Evolutionary conservation across 495 filamentous ascomycete species (phyloP), one percentile per base, ranked within the genome.

Genomic region (Penicillium robsamsonii): DNA sequence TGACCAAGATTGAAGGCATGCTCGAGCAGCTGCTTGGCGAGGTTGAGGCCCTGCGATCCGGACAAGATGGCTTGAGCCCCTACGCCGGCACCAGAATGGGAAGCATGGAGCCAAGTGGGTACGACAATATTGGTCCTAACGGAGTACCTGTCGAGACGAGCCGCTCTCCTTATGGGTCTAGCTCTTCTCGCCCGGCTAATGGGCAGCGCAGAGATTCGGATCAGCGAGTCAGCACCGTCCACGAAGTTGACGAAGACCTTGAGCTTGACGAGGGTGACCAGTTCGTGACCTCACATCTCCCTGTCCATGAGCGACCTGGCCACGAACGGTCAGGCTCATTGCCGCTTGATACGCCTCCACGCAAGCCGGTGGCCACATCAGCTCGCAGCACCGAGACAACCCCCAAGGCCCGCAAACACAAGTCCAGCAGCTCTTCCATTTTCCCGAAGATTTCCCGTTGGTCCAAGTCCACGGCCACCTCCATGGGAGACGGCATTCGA

Each of bases 381-480:
- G 77, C 79, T 18, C 78, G 81, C 18, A 89, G 85, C 71, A 82
- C 81, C 49, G 90, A 94, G 61, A 88, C 90, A 48, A 92, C 91
- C 0, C 90, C 91, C 30, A 83, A 83, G 59, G 72, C 83, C 55
- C 86, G 87, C 62, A 97, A 96, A 75, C 91, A 96, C 72, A 95
- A 96, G 70, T 94, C 90, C 11, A 90, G 83, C 70, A 86, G 83
- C 62, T 93, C 91, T 13, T 94, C 90, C 4, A 86, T 96, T 68
- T 94, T 92, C 74, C 90, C 91, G 24, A 96, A 92, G 72, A 89
- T 96, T 55, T 97, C 95, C 12, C 85, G 94, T 30, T 99, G 94
- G 94, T 97, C 93, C 4, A 92, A 94, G 72, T 97, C 94, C 20
- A 97, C 94, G 5, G 81, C 92, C 22, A 94, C 95, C 3, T 87